Evolutionary conservation across 345 rosid species (phyloP), one percentile per base, ranked within the genome.

Genomic region (Populus ilicifolia): DNA sequence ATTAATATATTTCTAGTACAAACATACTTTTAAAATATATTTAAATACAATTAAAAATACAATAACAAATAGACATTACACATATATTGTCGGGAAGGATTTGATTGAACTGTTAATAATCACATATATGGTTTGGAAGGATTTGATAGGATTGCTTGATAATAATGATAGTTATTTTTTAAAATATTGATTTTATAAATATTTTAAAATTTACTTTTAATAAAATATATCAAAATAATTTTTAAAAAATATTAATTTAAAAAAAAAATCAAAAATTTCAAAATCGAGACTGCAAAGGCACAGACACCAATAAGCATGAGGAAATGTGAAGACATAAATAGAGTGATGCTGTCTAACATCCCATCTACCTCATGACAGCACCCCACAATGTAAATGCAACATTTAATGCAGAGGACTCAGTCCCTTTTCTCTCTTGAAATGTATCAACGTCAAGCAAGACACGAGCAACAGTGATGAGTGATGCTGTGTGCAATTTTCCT

Each of bases 331-430:
- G 43, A 44, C 70, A 64, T 29, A 18, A 27, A 10, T 5, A 29
- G 69, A 65, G 36, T 33, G 36, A 33, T 33, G 36, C 36, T 33
- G 20, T 21, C 25, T 38, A 41, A 56, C 41, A 63, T n/a, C 59
- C 69, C 62, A 84, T 80, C 88, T 50, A 82, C 83, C 85, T 64
- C 68, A 90, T 85, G 92, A 81, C 88, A 80, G 71, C 48, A 81
- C 56, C 84, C n/a, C 67, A 78, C 75, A 6, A 29, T 67, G 71
- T 87, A 84, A 89, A 87, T 87, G 82, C 86, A 72, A 80, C 82
- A 67, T 80, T 82, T 52, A 83, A 76, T 76, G 73, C n/a, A 39
- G 30, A 46, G 25, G 59, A 62, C 36, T 41, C 27, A 20, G 13
- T 16, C 35, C 44, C 16, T 30, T 59, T 68, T 59, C 29, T 44